A percentile compares a stretch with the other conserved stretches of the same genome.
Evolutionary conservation across 768 basidiomycete species (phyloP).

Genomic region (Mycena galopus): DNA sequence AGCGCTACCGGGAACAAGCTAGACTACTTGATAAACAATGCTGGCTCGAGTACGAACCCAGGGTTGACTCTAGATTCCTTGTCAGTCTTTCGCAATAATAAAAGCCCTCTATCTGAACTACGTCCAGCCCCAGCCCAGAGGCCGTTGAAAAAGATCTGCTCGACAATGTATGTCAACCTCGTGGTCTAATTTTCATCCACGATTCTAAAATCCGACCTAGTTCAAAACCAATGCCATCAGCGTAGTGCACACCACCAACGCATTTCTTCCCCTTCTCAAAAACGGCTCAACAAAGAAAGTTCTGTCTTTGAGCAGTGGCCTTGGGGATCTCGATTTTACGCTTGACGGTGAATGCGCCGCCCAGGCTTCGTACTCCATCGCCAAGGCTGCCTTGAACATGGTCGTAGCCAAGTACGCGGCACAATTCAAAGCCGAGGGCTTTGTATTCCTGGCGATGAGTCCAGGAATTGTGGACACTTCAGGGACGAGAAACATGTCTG

Average conservation of each 20-base stretch:
- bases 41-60: background rate
- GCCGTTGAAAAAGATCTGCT: conserved; percentile 8
- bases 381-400: conserved; percentile 55
- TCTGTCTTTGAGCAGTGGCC: conserved; percentile 46
- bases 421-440: conserved; percentile 47
- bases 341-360: conserved; percentile 26
- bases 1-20: background rate
- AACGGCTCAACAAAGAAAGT: conserved; percentile 49
- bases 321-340: conserved; percentile 45
- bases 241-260: conserved; percentile 4
- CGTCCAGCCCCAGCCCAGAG: background rate
- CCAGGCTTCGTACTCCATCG: conserved; percentile 45
- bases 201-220: background rate
- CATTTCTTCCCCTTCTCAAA: conserved; percentile 6
- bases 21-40: conserved; percentile 18
- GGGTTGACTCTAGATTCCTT: background rate
- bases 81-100: background rate
- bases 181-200: conserved; percentile 1
- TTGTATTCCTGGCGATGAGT: conserved; percentile 51
- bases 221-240: conserved; percentile 13
- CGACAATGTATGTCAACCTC: background rate
- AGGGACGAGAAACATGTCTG: background rate
- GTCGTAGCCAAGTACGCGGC: conserved; percentile 52
- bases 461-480: conserved; percentile 54
- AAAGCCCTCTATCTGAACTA: background rate